Conservation (phyloP, 148 eudicot species). For the Spergularia bocconei region DNA sequence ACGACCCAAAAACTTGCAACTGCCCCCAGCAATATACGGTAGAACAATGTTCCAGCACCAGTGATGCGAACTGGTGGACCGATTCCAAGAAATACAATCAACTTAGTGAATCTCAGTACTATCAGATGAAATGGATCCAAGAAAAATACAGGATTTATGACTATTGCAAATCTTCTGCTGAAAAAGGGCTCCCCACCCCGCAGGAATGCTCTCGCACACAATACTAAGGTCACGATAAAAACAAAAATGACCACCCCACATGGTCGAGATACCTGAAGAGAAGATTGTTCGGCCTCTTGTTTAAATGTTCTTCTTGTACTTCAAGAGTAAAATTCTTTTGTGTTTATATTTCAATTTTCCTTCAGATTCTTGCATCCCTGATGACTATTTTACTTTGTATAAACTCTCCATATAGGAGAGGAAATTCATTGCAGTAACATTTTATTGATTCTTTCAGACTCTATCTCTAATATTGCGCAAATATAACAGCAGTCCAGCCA, state of each 20-base stretch:
- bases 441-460: too few relatives aligned
- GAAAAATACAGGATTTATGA: constrained; percentile 16
- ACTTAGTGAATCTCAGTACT: neutral
- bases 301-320: neutral
- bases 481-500: too few relatives aligned
- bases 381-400: neutral
- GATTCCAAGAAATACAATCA: constrained; percentile 13
- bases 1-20: constrained; percentile 6
- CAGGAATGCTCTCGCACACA: neutral
- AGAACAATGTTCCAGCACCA: neutral
- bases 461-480: too few relatives aligned
- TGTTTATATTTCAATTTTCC: neutral
- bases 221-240: neutral
- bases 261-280: neutral
- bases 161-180: constrained; percentile 13
- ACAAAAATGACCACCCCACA: neutral
- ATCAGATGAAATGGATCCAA: constrained; percentile 17
- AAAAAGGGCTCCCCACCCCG: neutral
- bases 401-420: constrained; percentile 1
- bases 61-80: neutral
- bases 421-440: constrained; percentile 3
- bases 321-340: neutral
- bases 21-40: neutral
- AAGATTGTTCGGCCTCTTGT: neutral
- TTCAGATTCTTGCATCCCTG: neutral